These are phyloP conservation scores for Starmerella vaccinii DNA, from an alignment of 805 yeast species.

Conservation along the genomic window DNA sequence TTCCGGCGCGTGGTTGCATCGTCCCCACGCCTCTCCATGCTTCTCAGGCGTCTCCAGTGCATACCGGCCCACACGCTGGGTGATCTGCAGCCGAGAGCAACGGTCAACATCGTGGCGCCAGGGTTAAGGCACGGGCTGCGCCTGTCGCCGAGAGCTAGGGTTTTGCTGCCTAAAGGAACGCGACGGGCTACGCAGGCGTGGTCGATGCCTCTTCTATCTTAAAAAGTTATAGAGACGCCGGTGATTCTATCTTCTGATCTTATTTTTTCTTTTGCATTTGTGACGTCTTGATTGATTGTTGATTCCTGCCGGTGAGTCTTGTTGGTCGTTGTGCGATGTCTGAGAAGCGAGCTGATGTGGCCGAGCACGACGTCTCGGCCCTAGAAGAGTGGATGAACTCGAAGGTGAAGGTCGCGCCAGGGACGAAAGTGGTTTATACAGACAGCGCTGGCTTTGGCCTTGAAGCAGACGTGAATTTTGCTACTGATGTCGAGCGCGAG, in stretches of 20 bases:
- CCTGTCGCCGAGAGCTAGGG: neutral
- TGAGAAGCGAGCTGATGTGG: too few species aligned
- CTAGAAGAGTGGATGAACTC: neutral
- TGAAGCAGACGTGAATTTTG: neutral
- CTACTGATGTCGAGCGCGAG: neutral
- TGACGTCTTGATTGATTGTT: too few species aligned
- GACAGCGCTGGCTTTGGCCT: constrained; percentile 1
- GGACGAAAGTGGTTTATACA: neutral
- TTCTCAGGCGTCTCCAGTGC: too few species aligned
- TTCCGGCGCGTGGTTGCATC: too few species aligned
- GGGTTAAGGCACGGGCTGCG: constrained; percentile 1
- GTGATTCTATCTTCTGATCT: too few species aligned
- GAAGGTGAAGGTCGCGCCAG: neutral
- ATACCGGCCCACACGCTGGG: neutral
- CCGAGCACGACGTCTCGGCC: neutral
- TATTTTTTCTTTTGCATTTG: too few species aligned
- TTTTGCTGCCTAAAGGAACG: constrained; percentile 1
- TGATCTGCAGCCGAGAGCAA: constrained; percentile 5
- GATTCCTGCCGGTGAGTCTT: too few species aligned
- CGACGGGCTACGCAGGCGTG: neutral
- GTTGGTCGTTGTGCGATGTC: too few species aligned
- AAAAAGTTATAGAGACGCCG: too few species aligned
- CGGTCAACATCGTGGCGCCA: neutral
- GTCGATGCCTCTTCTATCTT: neutral
- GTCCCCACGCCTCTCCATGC: too few species aligned